A percentile compares a stretch with the other conserved stretches of the same genome.
phyloP scores from a whole-genome alignment of 176 grass and related monocot genomes.

The Tillandsia leiboldiana region DNA sequence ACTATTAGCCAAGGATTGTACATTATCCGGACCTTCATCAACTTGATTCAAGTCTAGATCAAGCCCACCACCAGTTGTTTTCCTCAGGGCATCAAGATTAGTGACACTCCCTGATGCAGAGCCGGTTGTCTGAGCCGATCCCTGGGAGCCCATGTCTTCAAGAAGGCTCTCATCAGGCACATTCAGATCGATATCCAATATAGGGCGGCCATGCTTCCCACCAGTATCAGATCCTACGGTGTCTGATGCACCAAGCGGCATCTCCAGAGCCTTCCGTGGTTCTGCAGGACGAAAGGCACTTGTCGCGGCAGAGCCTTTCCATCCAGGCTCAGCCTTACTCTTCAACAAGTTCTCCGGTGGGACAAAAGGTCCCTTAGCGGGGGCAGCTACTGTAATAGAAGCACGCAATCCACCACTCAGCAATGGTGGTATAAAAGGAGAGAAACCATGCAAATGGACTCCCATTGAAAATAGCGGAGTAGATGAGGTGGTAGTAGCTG shows the following conservation, averaged over 20 bases:
- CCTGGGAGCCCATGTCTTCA: constrained; percentile 36
- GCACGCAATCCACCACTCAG: constrained; percentile 28
- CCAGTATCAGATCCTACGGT: constrained; percentile 26
- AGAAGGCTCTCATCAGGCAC: constrained; percentile 56
- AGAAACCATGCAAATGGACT: constrained; percentile 20
- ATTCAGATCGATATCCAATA: constrained; percentile 74
- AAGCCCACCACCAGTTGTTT: constrained; percentile 28
- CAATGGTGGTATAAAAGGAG: constrained; percentile 31
- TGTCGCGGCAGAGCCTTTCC: constrained; percentile 84
- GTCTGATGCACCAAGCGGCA: constrained; percentile 28
- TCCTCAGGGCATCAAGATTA: constrained; percentile 13
- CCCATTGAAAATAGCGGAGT: constrained; percentile 20
- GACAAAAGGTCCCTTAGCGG: constrained; percentile 66
- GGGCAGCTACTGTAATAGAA: constrained; percentile 58
- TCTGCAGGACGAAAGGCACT: constrained; percentile 77
- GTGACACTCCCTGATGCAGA: constrained; percentile 33
- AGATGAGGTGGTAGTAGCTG: constrained; percentile 22
- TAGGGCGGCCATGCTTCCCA: constrained; percentile 34
- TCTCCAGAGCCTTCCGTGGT: constrained; percentile 45
- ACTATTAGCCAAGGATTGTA: constrained; percentile 28
- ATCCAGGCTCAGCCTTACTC: constrained; percentile 49
- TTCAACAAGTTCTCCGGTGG: constrained; percentile 57
- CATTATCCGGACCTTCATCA: constrained; percentile 47
- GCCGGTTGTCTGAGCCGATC: constrained; percentile 39
- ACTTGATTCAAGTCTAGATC: constrained; percentile 71